phyloP scores from a whole-genome alignment of 257 asterid genomes.

The Ilex asprella region DNA sequence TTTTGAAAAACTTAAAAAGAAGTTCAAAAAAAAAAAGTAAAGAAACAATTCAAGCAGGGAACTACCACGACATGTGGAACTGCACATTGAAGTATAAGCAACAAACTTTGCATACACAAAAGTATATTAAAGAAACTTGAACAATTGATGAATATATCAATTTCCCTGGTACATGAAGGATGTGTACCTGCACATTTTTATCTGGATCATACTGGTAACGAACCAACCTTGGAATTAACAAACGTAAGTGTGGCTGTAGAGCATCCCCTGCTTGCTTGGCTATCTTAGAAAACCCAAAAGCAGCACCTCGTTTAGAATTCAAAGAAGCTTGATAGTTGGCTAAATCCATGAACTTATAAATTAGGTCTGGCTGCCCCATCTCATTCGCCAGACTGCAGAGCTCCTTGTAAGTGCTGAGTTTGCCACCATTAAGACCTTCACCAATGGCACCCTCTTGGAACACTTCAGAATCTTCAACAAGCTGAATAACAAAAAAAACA shows the following conservation, averaged over 20 bases:
- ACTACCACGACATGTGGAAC: constrained; percentile 3
- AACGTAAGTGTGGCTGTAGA: constrained; percentile 66
- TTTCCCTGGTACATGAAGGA: constrained; percentile 15
- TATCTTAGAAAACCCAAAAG: constrained; percentile 98
- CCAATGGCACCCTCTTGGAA: constrained; percentile 89
- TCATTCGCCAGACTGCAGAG: constrained; percentile 93
- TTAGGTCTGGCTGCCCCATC: constrained; percentile 97
- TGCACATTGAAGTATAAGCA: background rate
- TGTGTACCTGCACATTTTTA: constrained; percentile 92
- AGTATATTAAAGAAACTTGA: constrained; percentile 1
- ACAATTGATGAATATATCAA: constrained; percentile 3
- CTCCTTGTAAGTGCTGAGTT: constrained; percentile 94
- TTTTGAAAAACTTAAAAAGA: constrained; percentile 12
- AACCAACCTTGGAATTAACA: constrained; percentile 83
- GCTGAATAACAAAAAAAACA: constrained; percentile 33
- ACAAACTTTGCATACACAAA: constrained; percentile 1
- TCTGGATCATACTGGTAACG: constrained; percentile 99
- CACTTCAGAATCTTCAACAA: constrained; percentile 86
- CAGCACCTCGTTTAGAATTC: constrained; percentile 96
- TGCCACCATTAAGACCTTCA: constrained; percentile 94
- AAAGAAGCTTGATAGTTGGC: constrained; percentile 94
- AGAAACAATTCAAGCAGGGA: constrained; percentile 5
- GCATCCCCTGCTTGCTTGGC: constrained; percentile 99
- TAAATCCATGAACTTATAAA: constrained; percentile 95
- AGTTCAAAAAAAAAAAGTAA: background rate